phyloP scores from a whole-genome alignment of 805 yeast genomes.

The Candida nonsorbophila region DNA sequence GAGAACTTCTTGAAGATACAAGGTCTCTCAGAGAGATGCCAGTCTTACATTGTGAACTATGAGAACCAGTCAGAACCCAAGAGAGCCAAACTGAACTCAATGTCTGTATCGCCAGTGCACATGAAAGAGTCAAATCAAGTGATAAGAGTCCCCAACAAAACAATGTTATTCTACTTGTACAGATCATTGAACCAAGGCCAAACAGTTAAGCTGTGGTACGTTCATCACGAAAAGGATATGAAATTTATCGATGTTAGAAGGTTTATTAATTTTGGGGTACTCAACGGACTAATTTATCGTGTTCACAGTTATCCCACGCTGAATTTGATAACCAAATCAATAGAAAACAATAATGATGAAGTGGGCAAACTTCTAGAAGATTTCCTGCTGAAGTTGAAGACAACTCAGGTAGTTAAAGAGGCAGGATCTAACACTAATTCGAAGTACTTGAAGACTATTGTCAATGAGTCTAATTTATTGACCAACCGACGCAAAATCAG shows the following conservation, averaged over 20 bases:
- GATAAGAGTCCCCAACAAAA: constrained; percentile 51
- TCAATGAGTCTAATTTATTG: constrained; percentile 16
- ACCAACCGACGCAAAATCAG: constrained; percentile 25
- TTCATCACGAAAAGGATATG: constrained; percentile 54
- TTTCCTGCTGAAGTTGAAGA: constrained; percentile 6
- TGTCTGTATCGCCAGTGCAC: constrained; percentile 8
- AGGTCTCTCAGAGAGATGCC: constrained; percentile 76
- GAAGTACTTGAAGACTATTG: constrained; percentile 12
- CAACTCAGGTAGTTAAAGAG: constrained; percentile 4
- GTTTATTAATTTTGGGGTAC: constrained; percentile 80
- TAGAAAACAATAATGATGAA: constrained; percentile 23
- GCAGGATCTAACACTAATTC: constrained; percentile 1
- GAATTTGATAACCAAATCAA: constrained; percentile 30
- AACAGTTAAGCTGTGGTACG: constrained; percentile 76
- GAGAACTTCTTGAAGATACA: constrained; percentile 58
- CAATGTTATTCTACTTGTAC: constrained; percentile 67
- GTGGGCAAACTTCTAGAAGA: constrained; percentile 12
- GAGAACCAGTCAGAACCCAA: constrained; percentile 4
- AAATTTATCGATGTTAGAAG: constrained; percentile 74
- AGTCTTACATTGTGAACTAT: constrained; percentile 62
- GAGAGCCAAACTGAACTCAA: constrained; percentile 2
- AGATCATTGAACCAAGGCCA: constrained; percentile 74
- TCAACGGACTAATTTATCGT: constrained; percentile 76
- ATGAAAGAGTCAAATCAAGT: constrained; percentile 5
- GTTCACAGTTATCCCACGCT: constrained; percentile 72